Percentiles rank a stretch among this genome's conserved stretches.
phyloP scores from a whole-genome alignment of 2,329 filamentous ascomycete species.

The Sarocladium kiliense region DNA sequence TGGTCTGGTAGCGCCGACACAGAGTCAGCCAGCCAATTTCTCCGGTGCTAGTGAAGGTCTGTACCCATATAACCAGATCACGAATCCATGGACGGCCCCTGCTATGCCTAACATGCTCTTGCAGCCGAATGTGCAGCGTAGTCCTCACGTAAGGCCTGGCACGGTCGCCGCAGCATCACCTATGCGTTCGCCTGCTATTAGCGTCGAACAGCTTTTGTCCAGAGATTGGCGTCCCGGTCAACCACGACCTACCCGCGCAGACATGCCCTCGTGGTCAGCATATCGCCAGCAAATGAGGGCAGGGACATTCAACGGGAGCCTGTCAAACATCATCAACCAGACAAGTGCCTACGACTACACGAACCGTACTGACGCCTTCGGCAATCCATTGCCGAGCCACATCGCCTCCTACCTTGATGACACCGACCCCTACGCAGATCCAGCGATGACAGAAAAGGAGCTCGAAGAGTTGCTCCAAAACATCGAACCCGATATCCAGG shows the following conservation, averaged over 20 bases:
- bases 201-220: background rate
- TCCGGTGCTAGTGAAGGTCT: background rate
- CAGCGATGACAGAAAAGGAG: conserved; percentile 49
- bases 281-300: background rate
- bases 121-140: background rate
- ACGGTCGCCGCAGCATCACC: background rate
- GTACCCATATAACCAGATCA: background rate
- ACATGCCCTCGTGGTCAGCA: background rate
- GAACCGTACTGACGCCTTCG: conserved; percentile 28
- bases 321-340: conserved; percentile 31
- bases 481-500: conserved; percentile 66
- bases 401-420: conserved; percentile 29
- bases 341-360: conserved; percentile 32
- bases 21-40: background rate
- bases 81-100: background rate
- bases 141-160: background rate
- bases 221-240: background rate
- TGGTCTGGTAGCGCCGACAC: background rate
- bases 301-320: conserved; percentile 10
- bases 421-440: conserved; percentile 23
- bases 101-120: background rate
- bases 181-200: background rate
- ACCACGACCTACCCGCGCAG: background rate
- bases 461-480: conserved; percentile 66
- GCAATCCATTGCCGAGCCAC: conserved; percentile 28